Conservation (phyloP, 2,329 filamentous ascomycete species). For the Ceratocystis destructans region DNA sequence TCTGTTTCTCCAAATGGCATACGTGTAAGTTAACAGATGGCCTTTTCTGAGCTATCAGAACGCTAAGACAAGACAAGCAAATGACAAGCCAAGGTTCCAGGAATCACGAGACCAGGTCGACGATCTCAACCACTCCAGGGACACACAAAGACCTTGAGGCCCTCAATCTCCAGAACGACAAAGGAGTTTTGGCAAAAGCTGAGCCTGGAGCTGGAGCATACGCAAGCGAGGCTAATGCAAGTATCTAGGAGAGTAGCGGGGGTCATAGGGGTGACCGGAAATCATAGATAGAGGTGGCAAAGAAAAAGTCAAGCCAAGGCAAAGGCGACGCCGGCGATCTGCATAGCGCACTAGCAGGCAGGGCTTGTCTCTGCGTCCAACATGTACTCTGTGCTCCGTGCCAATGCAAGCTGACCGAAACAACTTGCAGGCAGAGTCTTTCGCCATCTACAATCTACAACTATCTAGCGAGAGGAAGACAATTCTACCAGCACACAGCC, state of each 20-base stretch:
- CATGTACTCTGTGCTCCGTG: too few relatives aligned
- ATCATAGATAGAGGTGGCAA: background rate
- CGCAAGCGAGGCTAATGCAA: background rate
- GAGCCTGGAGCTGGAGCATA: background rate
- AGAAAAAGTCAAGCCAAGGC: background rate
- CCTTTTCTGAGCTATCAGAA: background rate
- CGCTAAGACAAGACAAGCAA: background rate
- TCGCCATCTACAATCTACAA: background rate
- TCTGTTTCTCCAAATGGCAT: background rate
- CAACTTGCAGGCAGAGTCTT: background rate
- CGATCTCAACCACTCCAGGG: background rate
- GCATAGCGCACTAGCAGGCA: background rate
- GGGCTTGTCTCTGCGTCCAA: background rate
- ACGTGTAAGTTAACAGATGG: background rate
- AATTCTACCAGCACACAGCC: too few relatives aligned
- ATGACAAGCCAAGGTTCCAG: too few relatives aligned
- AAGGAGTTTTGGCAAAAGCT: background rate
- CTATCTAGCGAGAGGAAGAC: too few relatives aligned
- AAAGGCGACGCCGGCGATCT: background rate
- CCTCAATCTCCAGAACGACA: background rate
- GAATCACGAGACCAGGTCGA: background rate
- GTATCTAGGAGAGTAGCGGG: background rate
- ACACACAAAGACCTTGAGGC: background rate
- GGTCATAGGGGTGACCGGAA: background rate
- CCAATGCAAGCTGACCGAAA: background rate